Evolutionary conservation across 169 alveolate genomes (phyloP).

Genomic region (Perkinsus marinus): DNA sequence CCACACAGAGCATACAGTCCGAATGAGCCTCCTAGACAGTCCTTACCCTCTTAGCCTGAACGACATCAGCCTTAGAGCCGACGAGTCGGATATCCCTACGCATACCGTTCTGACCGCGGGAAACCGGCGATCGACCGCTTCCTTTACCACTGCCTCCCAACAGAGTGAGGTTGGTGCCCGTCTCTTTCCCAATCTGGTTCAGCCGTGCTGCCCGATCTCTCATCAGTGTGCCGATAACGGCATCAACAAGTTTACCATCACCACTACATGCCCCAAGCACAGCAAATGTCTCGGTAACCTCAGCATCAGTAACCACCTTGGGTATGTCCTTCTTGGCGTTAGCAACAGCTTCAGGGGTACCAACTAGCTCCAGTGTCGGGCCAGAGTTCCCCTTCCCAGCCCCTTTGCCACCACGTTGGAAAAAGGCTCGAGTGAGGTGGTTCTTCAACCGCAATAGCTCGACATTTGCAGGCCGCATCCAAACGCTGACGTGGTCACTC

Average conservation of each 20-base stretch:
- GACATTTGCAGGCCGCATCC: neutral
- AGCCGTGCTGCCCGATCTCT: neutral
- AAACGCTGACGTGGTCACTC: neutral
- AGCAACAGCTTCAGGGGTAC: neutral
- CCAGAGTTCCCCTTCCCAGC: neutral
- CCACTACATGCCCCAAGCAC: neutral
- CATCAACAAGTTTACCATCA: neutral
- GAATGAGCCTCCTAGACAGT: neutral
- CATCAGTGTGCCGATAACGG: neutral
- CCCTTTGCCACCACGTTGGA: neutral
- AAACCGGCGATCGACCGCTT: neutral
- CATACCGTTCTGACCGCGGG: neutral
- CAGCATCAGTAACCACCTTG: neutral
- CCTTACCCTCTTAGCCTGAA: neutral
- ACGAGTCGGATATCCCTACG: neutral
- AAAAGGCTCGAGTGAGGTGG: neutral
- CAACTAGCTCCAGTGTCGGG: neutral
- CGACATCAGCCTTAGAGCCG: neutral
- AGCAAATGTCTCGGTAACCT: neutral
- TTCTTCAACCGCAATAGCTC: neutral
- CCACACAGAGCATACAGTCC: neutral
- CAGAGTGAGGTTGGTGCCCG: neutral
- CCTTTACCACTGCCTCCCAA: neutral
- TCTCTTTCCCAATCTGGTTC: neutral
- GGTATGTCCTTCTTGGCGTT: neutral